A percentile compares a stretch with the other conserved stretches of the same genome.
These are phyloP conservation scores for Dothideomycetes sp. DNA, from an alignment of 2,329 filamentous ascomycete species.

Conservation along the genomic window DNA sequence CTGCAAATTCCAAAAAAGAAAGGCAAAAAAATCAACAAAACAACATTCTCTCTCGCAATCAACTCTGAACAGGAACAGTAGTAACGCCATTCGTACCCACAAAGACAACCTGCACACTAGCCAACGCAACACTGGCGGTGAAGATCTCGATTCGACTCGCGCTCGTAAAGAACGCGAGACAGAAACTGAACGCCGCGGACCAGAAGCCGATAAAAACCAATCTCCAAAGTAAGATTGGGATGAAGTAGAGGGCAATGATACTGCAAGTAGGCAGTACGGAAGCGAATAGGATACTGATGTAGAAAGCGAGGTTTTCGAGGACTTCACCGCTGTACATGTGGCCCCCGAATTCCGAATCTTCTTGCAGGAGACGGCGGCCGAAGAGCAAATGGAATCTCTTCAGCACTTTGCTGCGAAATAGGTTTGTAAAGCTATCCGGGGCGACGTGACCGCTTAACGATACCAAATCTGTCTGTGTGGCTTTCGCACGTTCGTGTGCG, in stretches of 20 bases:
- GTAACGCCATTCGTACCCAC: constrained; percentile 17
- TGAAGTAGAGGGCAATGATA: constrained; percentile 21
- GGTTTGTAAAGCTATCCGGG: constrained; percentile 2
- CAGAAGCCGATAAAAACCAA: constrained; percentile 20
- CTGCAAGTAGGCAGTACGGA: constrained; percentile 19
- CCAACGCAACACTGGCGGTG: constrained; percentile 19
- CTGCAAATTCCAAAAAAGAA: no score
- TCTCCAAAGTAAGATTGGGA: constrained; percentile 15
- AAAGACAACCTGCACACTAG: constrained; percentile 22
- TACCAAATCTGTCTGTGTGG: constrained; percentile 8
- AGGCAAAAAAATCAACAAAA: constrained; percentile 7
- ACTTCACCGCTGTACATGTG: constrained; percentile 4
- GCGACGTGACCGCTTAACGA: constrained; percentile 5
- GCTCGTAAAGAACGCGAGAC: constrained; percentile 19
- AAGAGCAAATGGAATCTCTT: constrained; percentile 2
- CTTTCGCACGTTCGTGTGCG: constrained; percentile 8
- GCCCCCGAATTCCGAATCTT: constrained; percentile 9
- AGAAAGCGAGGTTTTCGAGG: constrained; percentile 4
- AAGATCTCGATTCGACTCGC: constrained; percentile 21
- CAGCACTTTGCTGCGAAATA: constrained; percentile 1
- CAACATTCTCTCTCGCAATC: no score
- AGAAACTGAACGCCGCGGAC: constrained; percentile 18
- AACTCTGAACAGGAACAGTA: background rate
- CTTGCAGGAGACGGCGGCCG: constrained; percentile 1
- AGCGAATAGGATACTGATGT: constrained; percentile 16